Evolutionary conservation across 768 basidiomycete genomes (phyloP).

Genomic region (Exsudoporus frostii): DNA sequence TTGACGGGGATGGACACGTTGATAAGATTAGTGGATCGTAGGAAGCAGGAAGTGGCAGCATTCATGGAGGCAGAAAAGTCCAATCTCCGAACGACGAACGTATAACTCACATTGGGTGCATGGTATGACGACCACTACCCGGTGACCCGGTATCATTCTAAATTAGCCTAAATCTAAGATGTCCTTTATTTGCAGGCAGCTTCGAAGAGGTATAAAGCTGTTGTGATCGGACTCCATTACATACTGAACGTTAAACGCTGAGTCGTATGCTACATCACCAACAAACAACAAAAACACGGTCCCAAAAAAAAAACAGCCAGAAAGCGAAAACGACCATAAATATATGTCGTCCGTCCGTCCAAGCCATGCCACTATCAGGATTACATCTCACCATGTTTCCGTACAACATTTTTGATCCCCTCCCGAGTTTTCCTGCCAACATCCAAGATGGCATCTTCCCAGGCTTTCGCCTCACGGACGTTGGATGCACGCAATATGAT

Average conservation of each 20-base stretch:
- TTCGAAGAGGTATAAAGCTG: not conserved
- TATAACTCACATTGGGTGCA: not conserved
- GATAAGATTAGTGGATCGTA: constrained; percentile 54
- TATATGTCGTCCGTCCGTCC: constrained; percentile 5
- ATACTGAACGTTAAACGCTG: too few relatives aligned
- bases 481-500: constrained; percentile 58
- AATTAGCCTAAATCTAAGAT: not conserved
- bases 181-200: not conserved
- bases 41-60: constrained; percentile 44
- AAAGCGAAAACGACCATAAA: constrained; percentile 2
- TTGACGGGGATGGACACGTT: constrained; percentile 70
- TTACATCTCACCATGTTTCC: not conserved
- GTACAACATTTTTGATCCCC: constrained; percentile 1
- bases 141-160: not conserved
- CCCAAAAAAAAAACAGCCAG: not conserved
- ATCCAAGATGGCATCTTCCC: constrained; percentile 42
- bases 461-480: constrained; percentile 54
- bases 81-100: not conserved
- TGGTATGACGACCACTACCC: not conserved
- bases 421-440: constrained; percentile 13
- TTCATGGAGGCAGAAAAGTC: not conserved
- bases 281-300: not conserved
- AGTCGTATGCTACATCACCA: not conserved
- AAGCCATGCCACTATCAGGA: not conserved
- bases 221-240: not conserved